A percentile compares a stretch with the other conserved stretches of the same genome.
phyloP scores from a whole-genome alignment of 768 basidiomycete species.

The Strobilomyces dryophilus region DNA sequence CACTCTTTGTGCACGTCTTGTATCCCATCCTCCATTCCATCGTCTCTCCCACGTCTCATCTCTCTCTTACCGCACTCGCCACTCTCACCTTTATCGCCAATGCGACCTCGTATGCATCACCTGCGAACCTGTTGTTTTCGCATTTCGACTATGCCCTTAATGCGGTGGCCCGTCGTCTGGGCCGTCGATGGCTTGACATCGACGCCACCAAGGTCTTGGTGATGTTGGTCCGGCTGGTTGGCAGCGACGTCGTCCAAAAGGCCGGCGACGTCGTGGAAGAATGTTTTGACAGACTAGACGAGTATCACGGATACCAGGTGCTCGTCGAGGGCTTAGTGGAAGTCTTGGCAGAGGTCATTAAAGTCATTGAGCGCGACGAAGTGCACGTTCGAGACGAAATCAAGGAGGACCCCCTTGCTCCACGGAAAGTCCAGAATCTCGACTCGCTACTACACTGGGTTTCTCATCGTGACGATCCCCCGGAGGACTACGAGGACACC shows the following conservation, averaged over 20 bases:
- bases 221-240: slow-evolving; percentile 82
- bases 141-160: slow-evolving; percentile 98
- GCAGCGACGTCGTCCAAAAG: slow-evolving; percentile 78
- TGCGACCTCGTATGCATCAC: slow-evolving; percentile 83
- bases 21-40: slow-evolving; percentile 88
- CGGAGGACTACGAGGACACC: slow-evolving; percentile 37
- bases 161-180: slow-evolving; percentile 79
- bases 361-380: slow-evolving; percentile 62
- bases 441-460: slow-evolving; percentile 66
- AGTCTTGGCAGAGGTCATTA: slow-evolving; percentile 81
- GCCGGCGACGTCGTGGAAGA: slow-evolving; percentile 96
- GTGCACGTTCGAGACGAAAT: slow-evolving; percentile 22
- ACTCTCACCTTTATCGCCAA: slow-evolving; percentile 67
- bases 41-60: slow-evolving; percentile 62
- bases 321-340: slow-evolving; percentile 86
- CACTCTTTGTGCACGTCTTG: slow-evolving; percentile 70
- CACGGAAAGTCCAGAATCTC: slow-evolving; percentile 35
- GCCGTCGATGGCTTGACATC: slow-evolving; percentile 76
- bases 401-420: slow-evolving; percentile 14
- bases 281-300: slow-evolving; percentile 94
- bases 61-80: slow-evolving; percentile 73
- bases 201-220: slow-evolving; percentile 87
- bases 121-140: slow-evolving; percentile 82
- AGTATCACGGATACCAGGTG: slow-evolving; percentile 88
- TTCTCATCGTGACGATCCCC: slow-evolving; percentile 37